Base-by-base conservation (phyloP, 257 asterid species). In the Primulina tabacum region DNA sequence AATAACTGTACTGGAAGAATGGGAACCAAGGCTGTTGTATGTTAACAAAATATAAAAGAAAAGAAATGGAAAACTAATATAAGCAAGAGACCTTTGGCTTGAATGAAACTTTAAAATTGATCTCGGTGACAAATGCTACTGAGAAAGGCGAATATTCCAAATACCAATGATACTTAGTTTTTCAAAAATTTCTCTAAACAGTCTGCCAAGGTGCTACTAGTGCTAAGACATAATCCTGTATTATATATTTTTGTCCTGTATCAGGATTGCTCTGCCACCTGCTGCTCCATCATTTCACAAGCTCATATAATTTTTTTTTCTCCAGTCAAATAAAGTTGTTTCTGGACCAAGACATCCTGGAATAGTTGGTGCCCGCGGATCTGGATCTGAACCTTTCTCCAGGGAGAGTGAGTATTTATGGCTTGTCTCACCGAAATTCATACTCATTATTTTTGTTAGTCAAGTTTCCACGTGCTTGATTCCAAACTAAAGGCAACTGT, bases 291-390 rank as follows among this genome's bases (percentile, higher is more conserved):
- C 26, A 34, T 59, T 68, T 38, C 18, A 69, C 16, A 35, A 50
- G 53, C 47, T 17, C 68, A 65, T 10, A 24, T 60, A 6, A 1
- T 55, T 40, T 60, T 75, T 56, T 77, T 67, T 60, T 82, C 24
- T 21, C 69, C 94, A 92, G 98, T 83, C 89, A 84, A 89, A 89
- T 86, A 89, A 86, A 82, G 84, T 60, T 73, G 90, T 92, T 67
- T 78, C 90, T 17, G 98, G 96, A 64, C 96, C 98, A 78, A 84
- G 90, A 75, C 93, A 88, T 82, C 94, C 92, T 60, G 95, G 96
- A 58, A 86, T 92, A 80, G 86, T 92, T 78, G 98, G 98, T 62
- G 98, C 89, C 79, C 84, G 96, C 69, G 95, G 95, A 71, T 88
- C 96, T 52, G 97, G 97, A 75, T 88, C 96, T 52, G 97, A 95